Evolutionary conservation across 495 filamentous ascomycete species (phyloP), one percentile per base, ranked within the genome.

Genomic region (Xylaria curta): DNA sequence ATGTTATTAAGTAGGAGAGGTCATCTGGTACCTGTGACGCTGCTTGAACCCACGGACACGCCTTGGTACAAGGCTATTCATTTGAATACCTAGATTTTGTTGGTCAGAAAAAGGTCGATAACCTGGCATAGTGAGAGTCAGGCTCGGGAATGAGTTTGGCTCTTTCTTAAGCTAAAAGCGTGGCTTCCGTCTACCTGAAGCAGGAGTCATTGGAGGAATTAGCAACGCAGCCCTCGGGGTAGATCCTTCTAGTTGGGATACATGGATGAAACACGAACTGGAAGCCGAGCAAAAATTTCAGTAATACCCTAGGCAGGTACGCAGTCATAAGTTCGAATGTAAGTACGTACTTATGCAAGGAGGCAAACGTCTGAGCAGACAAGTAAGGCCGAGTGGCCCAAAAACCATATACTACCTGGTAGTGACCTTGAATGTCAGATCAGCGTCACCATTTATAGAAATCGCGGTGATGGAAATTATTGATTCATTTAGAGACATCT

Each of bases 401-500:
- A 26, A 10, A 53, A 26, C 21, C 10, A 26, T 2, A 21, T 12
- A 4, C 17, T 58, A n/a, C n/a, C n/a, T n/a, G n/a, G n/a, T n/a
- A 12, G 9, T 0, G 54, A 26, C 3, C 5, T 38, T 59, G 36
- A 15, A 33, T 21, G 12, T n/a, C 28, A 6, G 31, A 38, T 38
- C 10, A 38, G 38, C 21, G 17, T 38, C 31, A 17, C 58, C 58
- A 15, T 19, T 17, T 36, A 12, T 59, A 36, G 28, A 53, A n/a
- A 66, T 33, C 28, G 40, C 13, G 7, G 33, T 17, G 4, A 17
- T 24, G 33, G 31, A 42, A 40, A 47, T 66, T 33, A 40, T 63
- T 44, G n/a, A 44, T 56, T 67, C 47, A 67, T 66, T 8, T 31
- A 54, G 19, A 66, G 63, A 47, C 38, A 49, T 67, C 47, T 21